These are phyloP conservation scores for Choanephora cucurbitarum DNA, from an alignment of 371 early-diverging fungal genomes.

Conservation along the genomic window DNA sequence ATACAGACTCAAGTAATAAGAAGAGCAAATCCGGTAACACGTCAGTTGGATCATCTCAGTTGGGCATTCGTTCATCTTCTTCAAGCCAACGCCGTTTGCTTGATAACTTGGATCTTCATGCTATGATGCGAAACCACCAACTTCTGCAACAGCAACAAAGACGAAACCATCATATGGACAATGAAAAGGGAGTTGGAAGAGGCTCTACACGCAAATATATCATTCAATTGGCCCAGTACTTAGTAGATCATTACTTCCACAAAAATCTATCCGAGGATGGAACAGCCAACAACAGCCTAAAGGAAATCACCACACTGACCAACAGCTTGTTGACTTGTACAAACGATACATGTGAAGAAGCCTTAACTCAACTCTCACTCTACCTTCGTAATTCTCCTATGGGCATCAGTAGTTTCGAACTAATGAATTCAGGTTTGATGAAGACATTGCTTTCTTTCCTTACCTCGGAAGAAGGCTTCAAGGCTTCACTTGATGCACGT, in stretches of 20 bases:
- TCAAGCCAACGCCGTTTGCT: conserved; percentile 24
- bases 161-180: conserved; percentile 8
- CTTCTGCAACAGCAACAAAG: conserved; percentile 16
- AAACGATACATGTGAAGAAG: conserved; percentile 11
- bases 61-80: conserved; percentile 4
- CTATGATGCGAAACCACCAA: conserved; percentile 34
- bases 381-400: conserved; percentile 34
- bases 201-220: conserved; percentile 41
- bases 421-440: conserved; percentile 76
- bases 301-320: conserved; percentile 32
- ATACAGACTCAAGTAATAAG: conserved; percentile 5
- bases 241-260: conserved; percentile 22
- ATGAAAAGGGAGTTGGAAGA: conserved; percentile 41
- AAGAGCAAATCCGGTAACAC: conserved; percentile 2
- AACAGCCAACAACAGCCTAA: conserved; percentile 16
- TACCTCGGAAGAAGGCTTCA: conserved; percentile 30
- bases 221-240: conserved; percentile 34
- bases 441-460: conserved; percentile 58
- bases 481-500: conserved; percentile 21
- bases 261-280: conserved; percentile 3
- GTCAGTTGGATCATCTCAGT: conserved; percentile 1
- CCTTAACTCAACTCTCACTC: conserved; percentile 21
- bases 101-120: conserved; percentile 32
- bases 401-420: conserved; percentile 83
- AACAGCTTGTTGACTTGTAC: conserved; percentile 14